Evolutionary conservation across 805 yeast genomes (phyloP).

Genomic region (Cyberlindnera maclurae): DNA sequence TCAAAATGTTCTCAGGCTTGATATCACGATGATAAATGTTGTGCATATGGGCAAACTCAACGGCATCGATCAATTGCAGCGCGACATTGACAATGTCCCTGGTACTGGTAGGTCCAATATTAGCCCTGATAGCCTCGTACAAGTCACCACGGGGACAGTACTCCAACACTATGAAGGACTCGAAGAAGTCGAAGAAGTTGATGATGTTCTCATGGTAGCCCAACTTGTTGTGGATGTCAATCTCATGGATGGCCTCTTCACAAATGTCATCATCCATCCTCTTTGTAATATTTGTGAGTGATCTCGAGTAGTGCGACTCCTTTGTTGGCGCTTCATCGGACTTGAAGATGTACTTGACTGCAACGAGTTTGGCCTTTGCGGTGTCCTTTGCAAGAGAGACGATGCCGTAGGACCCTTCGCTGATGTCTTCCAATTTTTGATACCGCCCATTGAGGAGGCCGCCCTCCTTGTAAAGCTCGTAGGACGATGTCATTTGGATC

Average conservation of each 20-base stretch:
- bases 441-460: constrained; percentile 56
- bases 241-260: constrained; percentile 62
- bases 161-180: constrained; percentile 68
- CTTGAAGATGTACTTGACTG: constrained; percentile 78
- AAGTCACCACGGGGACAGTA: constrained; percentile 85
- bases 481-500: constrained; percentile 14
- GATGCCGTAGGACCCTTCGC: constrained; percentile 90
- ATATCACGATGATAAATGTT: constrained; percentile 79
- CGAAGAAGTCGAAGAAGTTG: constrained; percentile 53
- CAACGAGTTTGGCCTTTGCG: constrained; percentile 49
- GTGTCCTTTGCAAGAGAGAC: constrained; percentile 81
- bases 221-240: constrained; percentile 53
- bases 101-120: constrained; percentile 48
- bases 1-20: constrained; percentile 71
- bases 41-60: constrained; percentile 62
- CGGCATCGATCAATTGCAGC: constrained; percentile 60
- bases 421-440: constrained; percentile 62
- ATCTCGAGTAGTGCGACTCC: constrained; percentile 24
- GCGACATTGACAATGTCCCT: constrained; percentile 46
- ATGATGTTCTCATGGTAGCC: constrained; percentile 56
- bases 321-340: constrained; percentile 32
- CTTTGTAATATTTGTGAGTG: constrained; percentile 22
- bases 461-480: constrained; percentile 37
- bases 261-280: constrained; percentile 35
- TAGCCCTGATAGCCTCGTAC: constrained; percentile 65